Evolutionary conservation across 225 moss, liverwort and hornwort species (phyloP).

Genomic region (Polytrichum commune): DNA sequence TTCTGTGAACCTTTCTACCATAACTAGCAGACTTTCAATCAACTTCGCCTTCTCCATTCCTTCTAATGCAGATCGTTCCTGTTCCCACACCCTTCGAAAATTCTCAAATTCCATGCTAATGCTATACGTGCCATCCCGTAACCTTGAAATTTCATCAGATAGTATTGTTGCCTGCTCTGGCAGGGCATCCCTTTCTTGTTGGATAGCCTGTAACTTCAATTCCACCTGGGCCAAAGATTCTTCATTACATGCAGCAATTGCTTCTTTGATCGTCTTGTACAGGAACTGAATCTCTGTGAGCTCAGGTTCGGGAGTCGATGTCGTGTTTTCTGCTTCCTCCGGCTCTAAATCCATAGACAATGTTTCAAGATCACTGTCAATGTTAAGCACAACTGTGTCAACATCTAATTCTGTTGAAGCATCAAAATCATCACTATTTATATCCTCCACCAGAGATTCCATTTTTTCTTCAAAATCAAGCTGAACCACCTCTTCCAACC

Average conservation of each 20-base stretch:
- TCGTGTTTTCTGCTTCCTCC: not conserved
- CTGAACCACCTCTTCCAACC: not conserved
- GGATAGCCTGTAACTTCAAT: not conserved
- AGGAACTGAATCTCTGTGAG: slow-evolving; percentile 8
- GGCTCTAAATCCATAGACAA: not conserved
- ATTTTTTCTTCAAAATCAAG: not conserved
- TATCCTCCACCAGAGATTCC: not conserved
- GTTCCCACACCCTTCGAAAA: not conserved
- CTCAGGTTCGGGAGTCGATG: not conserved
- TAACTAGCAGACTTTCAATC: slow-evolving; percentile 7
- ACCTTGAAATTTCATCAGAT: not conserved
- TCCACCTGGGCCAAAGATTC: not conserved
- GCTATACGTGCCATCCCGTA: not conserved
- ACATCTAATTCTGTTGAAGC: not conserved
- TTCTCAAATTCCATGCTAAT: slow-evolving; percentile 7
- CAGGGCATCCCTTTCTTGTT: slow-evolving; percentile 7
- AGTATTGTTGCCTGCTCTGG: not conserved
- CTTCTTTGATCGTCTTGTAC: not conserved
- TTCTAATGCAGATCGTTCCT: slow-evolving; percentile 2
- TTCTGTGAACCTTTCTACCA: not conserved
- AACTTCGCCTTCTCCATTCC: slow-evolving; percentile 4
- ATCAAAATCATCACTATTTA: not conserved
- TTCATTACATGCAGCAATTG: slow-evolving; percentile 3
- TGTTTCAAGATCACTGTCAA: not conserved
- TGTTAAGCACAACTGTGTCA: not conserved